Conservation (phyloP, 805 yeast species). For the Komagataella pastoris region DNA sequence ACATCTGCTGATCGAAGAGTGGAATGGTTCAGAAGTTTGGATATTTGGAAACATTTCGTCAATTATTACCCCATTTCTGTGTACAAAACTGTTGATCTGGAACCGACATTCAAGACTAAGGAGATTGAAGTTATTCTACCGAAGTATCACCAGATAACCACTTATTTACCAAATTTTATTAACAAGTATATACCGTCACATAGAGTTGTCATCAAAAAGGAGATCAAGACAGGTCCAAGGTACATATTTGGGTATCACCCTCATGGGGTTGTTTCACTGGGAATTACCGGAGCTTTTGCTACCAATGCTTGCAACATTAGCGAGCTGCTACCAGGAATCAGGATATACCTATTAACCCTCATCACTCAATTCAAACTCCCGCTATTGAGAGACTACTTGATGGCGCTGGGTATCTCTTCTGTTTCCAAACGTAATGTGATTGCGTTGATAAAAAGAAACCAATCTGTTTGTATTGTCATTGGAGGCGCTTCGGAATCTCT, state of each 20-base stretch:
- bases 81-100: conserved; percentile 53
- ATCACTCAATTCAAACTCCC: conserved; percentile 78
- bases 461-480: conserved; percentile 77
- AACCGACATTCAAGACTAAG: conserved; percentile 50
- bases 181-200: not conserved
- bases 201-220: conserved; percentile 6
- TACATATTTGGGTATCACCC: conserved; percentile 93
- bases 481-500: conserved; percentile 95
- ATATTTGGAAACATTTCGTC: conserved; percentile 60
- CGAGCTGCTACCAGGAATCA: conserved; percentile 71
- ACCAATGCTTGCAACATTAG: conserved; percentile 71
- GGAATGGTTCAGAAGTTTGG: conserved; percentile 37
- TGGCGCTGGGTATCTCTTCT: conserved; percentile 72
- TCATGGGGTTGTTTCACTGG: conserved; percentile 90
- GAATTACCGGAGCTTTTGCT: conserved; percentile 73
- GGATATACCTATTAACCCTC: conserved; percentile 64
- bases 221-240: conserved; percentile 44
- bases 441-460: conserved; percentile 46
- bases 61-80: conserved; percentile 69
- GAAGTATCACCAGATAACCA: conserved; percentile 2
- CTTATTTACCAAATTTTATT: not conserved
- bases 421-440: conserved; percentile 67
- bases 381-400: conserved; percentile 71
- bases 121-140: conserved; percentile 3
- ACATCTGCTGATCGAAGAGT: conserved; percentile 45